Base-by-base conservation (phyloP, 306 rosid species). In the Cicer pinnatifidum region DNA sequence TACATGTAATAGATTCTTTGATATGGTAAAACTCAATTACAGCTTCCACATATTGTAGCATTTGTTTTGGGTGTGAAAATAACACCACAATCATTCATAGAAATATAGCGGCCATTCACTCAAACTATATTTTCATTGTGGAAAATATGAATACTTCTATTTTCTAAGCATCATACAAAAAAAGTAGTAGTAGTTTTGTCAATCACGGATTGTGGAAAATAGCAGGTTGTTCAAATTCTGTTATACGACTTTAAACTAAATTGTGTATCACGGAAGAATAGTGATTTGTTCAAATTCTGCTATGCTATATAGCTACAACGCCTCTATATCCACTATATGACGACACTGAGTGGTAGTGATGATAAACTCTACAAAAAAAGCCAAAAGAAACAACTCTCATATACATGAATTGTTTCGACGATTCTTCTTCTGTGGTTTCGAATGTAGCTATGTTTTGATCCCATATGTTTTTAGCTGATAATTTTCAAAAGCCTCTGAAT, bases 401-500 rank as follows among this genome's bases (percentile, higher is more conserved):
- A 54, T 19, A 15, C 67, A 58, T 13, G 47, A 19, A 74, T 64
- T 75, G 65, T 73, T 57, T 41, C 88, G 88, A 0, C 94, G 92
- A 79, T 86, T 94, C 88, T 93, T 93, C 80, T 86, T 90, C 72
- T 89, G 88, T 7, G 97, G 98, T 15, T 97, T 91, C 10, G 94
- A 83, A 64, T 89, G 92, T 41, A 88, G 90, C 79, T 94, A 97
- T 9, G 97, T 80, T 84, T 88, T 94, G 54, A 91, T 87, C 52
- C 98, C 98, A 54, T 94, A 94, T 8, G 90, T 89, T 66, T 78
- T 85, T 28, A 94, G 58, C 85, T 94, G 97, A 75, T 91, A 91
- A 73, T 91, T 91, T 78, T 94, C 98, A 75, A 94, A 94, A 67
- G 98, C 98, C 62, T 84, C 97, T 6, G 98, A 91, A 78, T 91